Percentiles rank a stretch among this genome's conserved stretches.
Conservation (phyloP, 2,329 filamentous ascomycete genomes). For the Colletotrichum neosansevieriae region DNA sequence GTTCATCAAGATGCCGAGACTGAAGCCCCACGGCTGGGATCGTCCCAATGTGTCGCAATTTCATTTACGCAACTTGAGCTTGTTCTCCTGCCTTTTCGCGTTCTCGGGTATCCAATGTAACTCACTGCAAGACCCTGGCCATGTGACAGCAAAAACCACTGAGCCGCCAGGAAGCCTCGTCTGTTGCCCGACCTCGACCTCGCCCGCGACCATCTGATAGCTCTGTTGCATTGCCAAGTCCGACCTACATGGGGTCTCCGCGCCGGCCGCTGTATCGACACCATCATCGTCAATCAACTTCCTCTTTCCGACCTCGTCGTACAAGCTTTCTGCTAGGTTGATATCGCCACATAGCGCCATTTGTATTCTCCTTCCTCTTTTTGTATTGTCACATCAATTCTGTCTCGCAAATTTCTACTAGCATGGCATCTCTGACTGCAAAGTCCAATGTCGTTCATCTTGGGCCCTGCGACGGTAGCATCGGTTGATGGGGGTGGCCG, state of each 20-base stretch:
- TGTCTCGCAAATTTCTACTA: neutral
- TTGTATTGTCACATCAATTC: conserved; percentile 28
- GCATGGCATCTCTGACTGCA: neutral
- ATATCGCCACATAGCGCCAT: conserved; percentile 37
- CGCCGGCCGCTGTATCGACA: conserved; percentile 4
- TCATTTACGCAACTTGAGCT: neutral
- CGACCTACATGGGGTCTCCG: conserved; percentile 1
- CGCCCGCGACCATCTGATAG: conserved; percentile 21
- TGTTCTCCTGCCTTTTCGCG: neutral
- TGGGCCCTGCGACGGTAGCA: conserved; percentile 10
- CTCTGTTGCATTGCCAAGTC: conserved; percentile 39
- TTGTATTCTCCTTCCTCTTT: conserved; percentile 38
- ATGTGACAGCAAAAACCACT: conserved; percentile 2
- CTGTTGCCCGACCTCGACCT: conserved; percentile 1
- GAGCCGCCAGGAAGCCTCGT: neutral
- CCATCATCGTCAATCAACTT: conserved; percentile 28
- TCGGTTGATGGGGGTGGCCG: neutral
- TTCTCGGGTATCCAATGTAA: neutral
- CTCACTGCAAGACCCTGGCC: neutral
- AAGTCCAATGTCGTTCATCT: neutral
- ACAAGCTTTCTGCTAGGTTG: conserved; percentile 6
- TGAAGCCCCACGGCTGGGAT: neutral
- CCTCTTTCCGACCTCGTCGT: conserved; percentile 18
- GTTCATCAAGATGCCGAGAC: neutral
- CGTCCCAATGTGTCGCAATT: neutral